Evolutionary conservation across 2,329 filamentous ascomycete genomes (phyloP).

Genomic region (Podosphaera fusca): DNA sequence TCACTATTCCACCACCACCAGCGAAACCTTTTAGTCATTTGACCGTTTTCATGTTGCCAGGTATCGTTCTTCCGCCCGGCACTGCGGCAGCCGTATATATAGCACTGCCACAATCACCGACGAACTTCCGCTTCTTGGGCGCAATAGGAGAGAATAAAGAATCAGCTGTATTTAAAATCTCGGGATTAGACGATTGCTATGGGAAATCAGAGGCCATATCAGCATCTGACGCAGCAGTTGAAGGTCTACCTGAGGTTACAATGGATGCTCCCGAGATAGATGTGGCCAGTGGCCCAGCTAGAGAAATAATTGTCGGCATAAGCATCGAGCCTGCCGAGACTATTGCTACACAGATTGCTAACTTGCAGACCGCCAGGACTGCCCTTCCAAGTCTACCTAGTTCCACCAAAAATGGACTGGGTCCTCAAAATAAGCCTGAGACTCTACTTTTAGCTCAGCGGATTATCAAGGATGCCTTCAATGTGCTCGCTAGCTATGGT

Average conservation of each 20-base stretch:
- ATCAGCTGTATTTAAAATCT: slow-evolving; percentile 71
- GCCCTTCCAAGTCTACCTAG: slow-evolving; percentile 7
- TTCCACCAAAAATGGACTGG: background rate
- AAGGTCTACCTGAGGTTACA: slow-evolving; percentile 8
- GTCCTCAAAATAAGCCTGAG: slow-evolving; percentile 15
- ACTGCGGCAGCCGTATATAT: slow-evolving; percentile 82
- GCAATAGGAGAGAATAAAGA: slow-evolving; percentile 79
- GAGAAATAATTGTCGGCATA: slow-evolving; percentile 51
- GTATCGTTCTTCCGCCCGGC: slow-evolving; percentile 42
- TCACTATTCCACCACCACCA: slow-evolving; percentile 20
- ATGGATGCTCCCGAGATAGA: slow-evolving; percentile 9
- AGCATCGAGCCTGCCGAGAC: slow-evolving; percentile 52
- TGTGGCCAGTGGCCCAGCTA: slow-evolving; percentile 3
- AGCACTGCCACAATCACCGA: slow-evolving; percentile 27
- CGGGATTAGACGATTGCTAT: slow-evolving; percentile 8
- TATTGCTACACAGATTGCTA: slow-evolving; percentile 47
- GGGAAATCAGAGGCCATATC: background rate
- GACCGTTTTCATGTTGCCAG: slow-evolving; percentile 68
- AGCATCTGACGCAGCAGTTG: slow-evolving; percentile 20
- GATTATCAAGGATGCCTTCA: slow-evolving; percentile 94
- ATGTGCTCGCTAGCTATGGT: slow-evolving; percentile 79
- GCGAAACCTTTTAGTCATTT: slow-evolving; percentile 48
- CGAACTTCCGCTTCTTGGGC: slow-evolving; percentile 58
- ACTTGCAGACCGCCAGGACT: slow-evolving; percentile 24
- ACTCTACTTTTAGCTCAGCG: slow-evolving; percentile 68